Evolutionary conservation across 768 basidiomycete genomes (phyloP).

Genomic region (Trametes coccinea): DNA sequence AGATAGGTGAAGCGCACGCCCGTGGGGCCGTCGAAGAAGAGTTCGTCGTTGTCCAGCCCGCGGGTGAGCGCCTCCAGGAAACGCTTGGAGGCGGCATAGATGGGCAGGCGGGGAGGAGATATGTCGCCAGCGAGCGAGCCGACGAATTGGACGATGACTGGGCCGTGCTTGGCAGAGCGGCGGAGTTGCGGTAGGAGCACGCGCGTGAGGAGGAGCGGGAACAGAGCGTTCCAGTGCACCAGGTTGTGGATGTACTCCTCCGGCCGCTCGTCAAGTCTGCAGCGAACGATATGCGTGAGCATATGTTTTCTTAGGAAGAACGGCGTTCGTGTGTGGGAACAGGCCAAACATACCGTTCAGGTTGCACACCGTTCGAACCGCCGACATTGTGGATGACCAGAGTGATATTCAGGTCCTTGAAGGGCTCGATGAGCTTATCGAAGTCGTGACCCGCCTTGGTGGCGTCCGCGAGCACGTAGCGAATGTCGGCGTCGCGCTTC

Average conservation of each 20-base stretch:
- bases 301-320: not conserved
- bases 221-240: slow-evolving; percentile 25
- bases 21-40: slow-evolving; percentile 16
- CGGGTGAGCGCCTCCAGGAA: slow-evolving; percentile 27
- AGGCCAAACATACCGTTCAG: slow-evolving; percentile 19
- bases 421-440: slow-evolving; percentile 20
- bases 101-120: slow-evolving; percentile 25
- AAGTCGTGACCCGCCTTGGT: slow-evolving; percentile 23
- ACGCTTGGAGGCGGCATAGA: slow-evolving; percentile 29
- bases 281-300: not conserved
- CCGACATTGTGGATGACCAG: slow-evolving; percentile 33
- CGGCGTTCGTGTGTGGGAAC: too few species aligned
- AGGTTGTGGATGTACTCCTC: slow-evolving; percentile 21
- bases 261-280: slow-evolving; percentile 25
- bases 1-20: slow-evolving; percentile 29
- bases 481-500: slow-evolving; percentile 19
- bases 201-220: slow-evolving; percentile 31
- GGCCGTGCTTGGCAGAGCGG: slow-evolving; percentile 22
- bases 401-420: slow-evolving; percentile 30
- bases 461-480: slow-evolving; percentile 31
- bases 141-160: slow-evolving; percentile 28
- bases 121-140: slow-evolving; percentile 26
- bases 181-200: slow-evolving; percentile 32
- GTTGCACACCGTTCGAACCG: not conserved
- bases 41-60: slow-evolving; percentile 29